phyloP scores from a whole-genome alignment of 139 green algal genomes.

The Chlorella sp. region DNA sequence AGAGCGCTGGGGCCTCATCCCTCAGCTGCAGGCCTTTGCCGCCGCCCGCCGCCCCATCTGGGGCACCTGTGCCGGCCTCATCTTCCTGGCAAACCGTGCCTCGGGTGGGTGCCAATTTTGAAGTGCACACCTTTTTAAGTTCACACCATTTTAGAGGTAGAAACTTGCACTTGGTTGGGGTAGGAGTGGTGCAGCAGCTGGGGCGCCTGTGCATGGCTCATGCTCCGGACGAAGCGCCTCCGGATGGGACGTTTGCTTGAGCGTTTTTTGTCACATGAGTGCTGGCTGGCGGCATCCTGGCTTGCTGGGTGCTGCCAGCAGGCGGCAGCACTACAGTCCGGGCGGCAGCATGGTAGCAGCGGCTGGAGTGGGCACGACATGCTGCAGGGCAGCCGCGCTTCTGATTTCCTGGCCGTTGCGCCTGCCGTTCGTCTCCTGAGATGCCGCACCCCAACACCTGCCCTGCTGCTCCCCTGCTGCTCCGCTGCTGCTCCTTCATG shows the following conservation, averaged over 20 bases:
- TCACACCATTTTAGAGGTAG: no score
- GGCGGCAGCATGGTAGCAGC: no score
- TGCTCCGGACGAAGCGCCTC: no score
- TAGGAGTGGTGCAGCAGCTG: not conserved
- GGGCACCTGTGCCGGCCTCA: constrained; percentile 98
- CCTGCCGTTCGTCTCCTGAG: not conserved
- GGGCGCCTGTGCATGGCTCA: no score
- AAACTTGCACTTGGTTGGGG: not conserved
- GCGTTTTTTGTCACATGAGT: no score
- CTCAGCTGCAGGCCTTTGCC: constrained; percentile 76
- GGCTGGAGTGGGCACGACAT: no score
- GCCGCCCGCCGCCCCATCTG: constrained; percentile 75
- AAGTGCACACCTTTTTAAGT: not conserved
- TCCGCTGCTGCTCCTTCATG: no score
- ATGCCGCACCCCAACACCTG: not conserved
- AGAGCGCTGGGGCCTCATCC: constrained; percentile 88
- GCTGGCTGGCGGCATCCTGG: not conserved
- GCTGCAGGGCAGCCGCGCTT: no score
- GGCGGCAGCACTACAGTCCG: no score
- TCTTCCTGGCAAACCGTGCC: constrained; percentile 92
- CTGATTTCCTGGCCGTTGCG: not conserved
- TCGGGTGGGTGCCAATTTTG: constrained; percentile 58
- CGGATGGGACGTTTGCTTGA: no score
- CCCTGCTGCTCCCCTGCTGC: not conserved
- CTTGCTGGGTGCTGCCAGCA: not conserved